phyloP scores from a whole-genome alignment of 352 stramenopile genomes.

The Pythium myriotylum region DNA sequence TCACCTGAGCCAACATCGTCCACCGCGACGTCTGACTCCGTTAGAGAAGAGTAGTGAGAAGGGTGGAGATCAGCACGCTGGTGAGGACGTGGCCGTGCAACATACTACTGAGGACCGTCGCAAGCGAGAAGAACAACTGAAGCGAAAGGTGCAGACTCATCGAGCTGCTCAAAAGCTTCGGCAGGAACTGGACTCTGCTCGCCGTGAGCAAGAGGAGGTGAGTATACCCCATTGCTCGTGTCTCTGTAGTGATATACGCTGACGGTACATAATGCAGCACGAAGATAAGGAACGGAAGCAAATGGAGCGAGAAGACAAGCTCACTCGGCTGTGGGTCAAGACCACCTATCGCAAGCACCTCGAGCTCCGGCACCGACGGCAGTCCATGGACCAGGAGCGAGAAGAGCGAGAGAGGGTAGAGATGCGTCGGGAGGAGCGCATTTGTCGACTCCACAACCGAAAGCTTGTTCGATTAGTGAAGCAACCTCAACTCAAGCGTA shows the following conservation, averaged over 20 bases:
- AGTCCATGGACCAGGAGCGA: conserved; percentile 55
- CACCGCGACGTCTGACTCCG: conserved; percentile 15
- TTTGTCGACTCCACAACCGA: conserved; percentile 53
- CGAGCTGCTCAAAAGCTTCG: conserved; percentile 17
- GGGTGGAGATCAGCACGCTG: neutral
- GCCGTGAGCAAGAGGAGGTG: conserved; percentile 26
- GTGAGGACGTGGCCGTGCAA: neutral
- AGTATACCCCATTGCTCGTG: no score
- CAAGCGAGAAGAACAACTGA: conserved; percentile 6
- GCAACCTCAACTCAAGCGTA: neutral
- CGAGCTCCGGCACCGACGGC: conserved; percentile 40
- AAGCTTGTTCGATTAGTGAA: conserved; percentile 24
- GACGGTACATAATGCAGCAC: no score
- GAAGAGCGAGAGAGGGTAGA: conserved; percentile 64
- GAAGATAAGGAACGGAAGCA: conserved; percentile 56
- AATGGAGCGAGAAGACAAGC: conserved; percentile 80
- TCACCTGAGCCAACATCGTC: conserved; percentile 8
- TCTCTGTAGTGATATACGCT: no score
- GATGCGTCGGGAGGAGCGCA: conserved; percentile 76
- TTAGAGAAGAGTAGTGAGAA: conserved; percentile 4
- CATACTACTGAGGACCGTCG: conserved; percentile 1
- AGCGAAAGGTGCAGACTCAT: conserved; percentile 10
- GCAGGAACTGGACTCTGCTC: conserved; percentile 1
- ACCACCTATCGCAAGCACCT: conserved; percentile 48
- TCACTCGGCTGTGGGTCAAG: conserved; percentile 55